Base-by-base conservation (phyloP, 129 eudicot species). In the Deinandra increscens region DNA sequence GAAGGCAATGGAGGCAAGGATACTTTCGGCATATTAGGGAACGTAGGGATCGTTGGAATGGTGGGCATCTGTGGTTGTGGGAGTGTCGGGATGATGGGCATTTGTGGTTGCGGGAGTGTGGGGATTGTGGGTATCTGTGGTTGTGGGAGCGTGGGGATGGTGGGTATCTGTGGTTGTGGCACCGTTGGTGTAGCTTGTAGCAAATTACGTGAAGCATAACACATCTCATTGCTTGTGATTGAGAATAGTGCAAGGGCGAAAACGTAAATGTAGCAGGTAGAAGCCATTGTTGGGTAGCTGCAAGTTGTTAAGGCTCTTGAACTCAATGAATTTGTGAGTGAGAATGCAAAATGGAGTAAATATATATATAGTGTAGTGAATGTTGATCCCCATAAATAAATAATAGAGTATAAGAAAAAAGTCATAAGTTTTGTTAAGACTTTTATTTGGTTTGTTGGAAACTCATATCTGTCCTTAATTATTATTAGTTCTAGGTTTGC, bases 81-180 rank as follows among this genome's bases (percentile, higher is more conserved):
- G 34, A 63, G 6, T 4, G 46, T 63, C 5, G 76, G 76, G 15
- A 71, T 55, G 18, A 48, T 48, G 44, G 72, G 72, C 1, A 70
- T 54, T 9, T 63, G 70, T 48, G 77, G 77, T 37, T 72, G 77
- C 46, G 76, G 76, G 0, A 73, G 26, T 36, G 51, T 59, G 0
- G 71, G 78, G 20, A 72, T 61, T 0, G 69, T 72, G 6, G 77
- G 77, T 0, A 72, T 72, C 7, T 72, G 68, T 41, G 51, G 70
- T 42, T 64, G 70, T 49, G 72, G 63, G 14, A 69, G 37, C 7
- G 64, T 22, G 2, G 74, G 66, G 7, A 70, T 65, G 17, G 73
- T 42, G n/a, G 79, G 76, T n/a, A 72, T 60, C 2, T 72, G 76
- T 31, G 71, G 71, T 73, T 63, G 78, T 62, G 78, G 70, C 3